These are phyloP conservation scores for Fusarium hainanense DNA, from an alignment of 2,329 filamentous ascomycete species.

Conservation along the genomic window DNA sequence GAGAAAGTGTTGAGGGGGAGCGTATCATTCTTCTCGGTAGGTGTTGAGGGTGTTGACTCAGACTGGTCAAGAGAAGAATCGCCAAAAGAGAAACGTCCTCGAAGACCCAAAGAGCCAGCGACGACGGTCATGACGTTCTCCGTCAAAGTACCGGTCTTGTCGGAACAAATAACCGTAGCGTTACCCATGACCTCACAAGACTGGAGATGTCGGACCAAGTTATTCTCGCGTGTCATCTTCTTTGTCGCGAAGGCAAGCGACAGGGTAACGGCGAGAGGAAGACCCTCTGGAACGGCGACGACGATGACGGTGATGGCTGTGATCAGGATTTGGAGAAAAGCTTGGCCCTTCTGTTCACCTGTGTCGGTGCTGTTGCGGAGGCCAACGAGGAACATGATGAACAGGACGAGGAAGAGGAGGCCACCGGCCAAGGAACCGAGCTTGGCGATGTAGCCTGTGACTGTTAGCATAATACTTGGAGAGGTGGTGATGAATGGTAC, in stretches of 20 bases:
- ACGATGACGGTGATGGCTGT: conserved; percentile 74
- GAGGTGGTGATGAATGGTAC: background rate
- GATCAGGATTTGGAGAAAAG: conserved; percentile 72
- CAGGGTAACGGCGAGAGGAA: conserved; percentile 74
- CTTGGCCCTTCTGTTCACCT: conserved; percentile 64
- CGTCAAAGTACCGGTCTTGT: conserved; percentile 57
- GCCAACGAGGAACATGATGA: conserved; percentile 78
- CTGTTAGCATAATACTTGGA: background rate
- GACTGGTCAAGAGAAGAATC: conserved; percentile 48
- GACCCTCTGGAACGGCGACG: conserved; percentile 73
- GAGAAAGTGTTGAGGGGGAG: conserved; percentile 22
- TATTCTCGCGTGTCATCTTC: conserved; percentile 76
- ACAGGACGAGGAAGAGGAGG: conserved; percentile 79
- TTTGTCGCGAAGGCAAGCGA: conserved; percentile 75
- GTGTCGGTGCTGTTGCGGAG: conserved; percentile 62
- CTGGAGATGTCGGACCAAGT: conserved; percentile 72
- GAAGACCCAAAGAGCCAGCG: conserved; percentile 62
- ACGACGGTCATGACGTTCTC: conserved; percentile 81
- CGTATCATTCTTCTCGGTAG: conserved; percentile 7
- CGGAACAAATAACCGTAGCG: conserved; percentile 79
- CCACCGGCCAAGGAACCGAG: conserved; percentile 72
- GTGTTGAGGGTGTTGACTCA: conserved; percentile 16
- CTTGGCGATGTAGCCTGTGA: conserved; percentile 48
- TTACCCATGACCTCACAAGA: conserved; percentile 80
- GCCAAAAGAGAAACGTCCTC: conserved; percentile 56